phyloP scores from a whole-genome alignment of 2,329 filamentous ascomycete species.

The Hirsutella thompsonii region DNA sequence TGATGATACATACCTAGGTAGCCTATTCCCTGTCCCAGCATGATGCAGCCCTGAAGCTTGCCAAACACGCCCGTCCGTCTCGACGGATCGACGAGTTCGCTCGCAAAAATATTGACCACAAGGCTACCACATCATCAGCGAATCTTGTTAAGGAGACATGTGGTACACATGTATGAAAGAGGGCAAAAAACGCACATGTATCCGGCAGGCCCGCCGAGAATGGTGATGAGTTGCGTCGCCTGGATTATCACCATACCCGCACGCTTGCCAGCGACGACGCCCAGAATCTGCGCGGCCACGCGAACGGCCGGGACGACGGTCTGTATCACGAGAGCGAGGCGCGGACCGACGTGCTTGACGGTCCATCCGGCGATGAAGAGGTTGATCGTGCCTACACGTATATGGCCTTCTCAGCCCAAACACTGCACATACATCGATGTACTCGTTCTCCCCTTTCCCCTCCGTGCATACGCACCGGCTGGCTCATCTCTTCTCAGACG shows the following conservation, averaged over 20 bases:
- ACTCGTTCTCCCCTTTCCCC: no score
- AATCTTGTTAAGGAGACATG: not conserved
- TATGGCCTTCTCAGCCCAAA: not conserved
- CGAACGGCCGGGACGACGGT: constrained; percentile 52
- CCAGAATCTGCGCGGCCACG: constrained; percentile 50
- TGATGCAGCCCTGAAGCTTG: constrained; percentile 50
- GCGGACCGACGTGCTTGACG: constrained; percentile 53
- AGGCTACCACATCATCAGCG: constrained; percentile 32
- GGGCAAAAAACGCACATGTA: constrained; percentile 42
- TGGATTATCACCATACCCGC: constrained; percentile 57
- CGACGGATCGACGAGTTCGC: constrained; percentile 47
- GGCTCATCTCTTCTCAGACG: no score
- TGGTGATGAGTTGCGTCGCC: constrained; percentile 51
- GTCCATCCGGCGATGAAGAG: constrained; percentile 55
- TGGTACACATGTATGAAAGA: not conserved
- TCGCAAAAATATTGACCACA: constrained; percentile 54
- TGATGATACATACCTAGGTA: constrained; percentile 35
- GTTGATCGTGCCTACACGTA: constrained; percentile 39
- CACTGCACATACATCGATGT: no score
- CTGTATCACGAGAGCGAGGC: constrained; percentile 47
- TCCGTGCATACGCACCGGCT: no score
- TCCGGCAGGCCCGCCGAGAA: constrained; percentile 55
- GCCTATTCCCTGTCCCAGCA: constrained; percentile 52
- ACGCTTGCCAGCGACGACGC: constrained; percentile 46
- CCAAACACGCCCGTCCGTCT: constrained; percentile 53